Conservation (phyloP, 148 eudicot species). For the Rhododendron ferrugineum region DNA sequence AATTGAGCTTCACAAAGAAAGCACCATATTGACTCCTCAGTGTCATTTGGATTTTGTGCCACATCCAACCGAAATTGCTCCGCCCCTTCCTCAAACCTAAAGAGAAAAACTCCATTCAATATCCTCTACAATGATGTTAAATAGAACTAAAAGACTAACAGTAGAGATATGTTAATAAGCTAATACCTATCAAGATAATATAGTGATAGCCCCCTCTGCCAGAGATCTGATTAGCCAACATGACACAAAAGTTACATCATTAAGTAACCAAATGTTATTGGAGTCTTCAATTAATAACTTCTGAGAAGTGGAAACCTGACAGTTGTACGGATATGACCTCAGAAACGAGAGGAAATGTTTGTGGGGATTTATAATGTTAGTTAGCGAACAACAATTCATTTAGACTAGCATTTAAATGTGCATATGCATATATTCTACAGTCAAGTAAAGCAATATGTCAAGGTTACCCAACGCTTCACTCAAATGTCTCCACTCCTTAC, state of each 20-base stretch:
- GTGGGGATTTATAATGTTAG: neutral
- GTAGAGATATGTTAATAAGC: neutral
- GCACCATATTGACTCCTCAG: constrained; percentile 98
- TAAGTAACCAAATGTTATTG: neutral
- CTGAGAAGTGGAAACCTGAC: neutral
- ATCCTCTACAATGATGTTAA: neutral
- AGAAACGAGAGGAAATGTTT: neutral
- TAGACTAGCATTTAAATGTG: neutral
- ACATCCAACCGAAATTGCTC: constrained; percentile 90
- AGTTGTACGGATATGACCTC: neutral
- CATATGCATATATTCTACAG: neutral
- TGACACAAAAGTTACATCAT: constrained; percentile 9
- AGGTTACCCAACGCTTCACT: neutral
- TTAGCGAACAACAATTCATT: neutral
- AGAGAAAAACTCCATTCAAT: constrained; percentile 3
- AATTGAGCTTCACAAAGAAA: constrained; percentile 92
- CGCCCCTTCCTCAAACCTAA: constrained; percentile 90
- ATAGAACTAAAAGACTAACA: neutral
- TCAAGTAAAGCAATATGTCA: neutral
- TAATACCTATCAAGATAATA: constrained; percentile 85
- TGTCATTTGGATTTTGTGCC: constrained; percentile 91
- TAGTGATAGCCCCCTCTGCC: constrained; percentile 95
- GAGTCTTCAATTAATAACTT: neutral
- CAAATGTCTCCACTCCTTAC: neutral
- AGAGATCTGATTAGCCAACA: constrained; percentile 57